Conservation (phyloP, 345 rosid species). For the Aquilaria sinensis region DNA sequence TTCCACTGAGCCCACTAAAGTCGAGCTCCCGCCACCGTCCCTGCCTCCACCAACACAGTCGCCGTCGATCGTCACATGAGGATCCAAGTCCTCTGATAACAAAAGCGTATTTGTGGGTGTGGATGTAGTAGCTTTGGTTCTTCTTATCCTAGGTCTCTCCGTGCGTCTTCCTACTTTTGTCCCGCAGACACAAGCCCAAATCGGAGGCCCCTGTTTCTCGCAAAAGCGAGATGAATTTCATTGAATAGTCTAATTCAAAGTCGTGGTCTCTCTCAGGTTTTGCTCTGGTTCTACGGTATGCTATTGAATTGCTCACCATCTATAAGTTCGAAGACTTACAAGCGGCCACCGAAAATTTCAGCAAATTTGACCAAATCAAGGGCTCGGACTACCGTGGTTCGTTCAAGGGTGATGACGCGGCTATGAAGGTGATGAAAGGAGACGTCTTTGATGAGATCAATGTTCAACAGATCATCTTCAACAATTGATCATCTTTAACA, state of each 20-base stretch:
- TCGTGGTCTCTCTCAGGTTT: conserved; percentile 40
- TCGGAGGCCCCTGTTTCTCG: conserved; percentile 11
- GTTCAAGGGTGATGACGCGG: conserved; percentile 70
- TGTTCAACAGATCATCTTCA: not conserved
- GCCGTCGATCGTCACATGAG: conserved; percentile 12
- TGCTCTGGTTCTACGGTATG: conserved; percentile 36
- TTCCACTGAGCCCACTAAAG: conserved; percentile 33
- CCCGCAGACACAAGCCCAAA: conserved; percentile 13
- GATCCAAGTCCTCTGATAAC: conserved; percentile 35
- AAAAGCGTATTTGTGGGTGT: conserved; percentile 55
- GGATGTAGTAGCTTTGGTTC: conserved; percentile 40
- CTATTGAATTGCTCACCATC: conserved; percentile 53
- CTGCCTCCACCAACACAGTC: conserved; percentile 28
- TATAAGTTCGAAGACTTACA: conserved; percentile 59
- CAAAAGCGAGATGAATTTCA: conserved; percentile 1
- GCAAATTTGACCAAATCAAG: conserved; percentile 47
- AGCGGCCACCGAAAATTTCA: conserved; percentile 50
- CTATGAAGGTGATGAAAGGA: conserved; percentile 74
- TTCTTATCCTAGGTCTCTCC: conserved; percentile 26
- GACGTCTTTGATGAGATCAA: conserved; percentile 76
- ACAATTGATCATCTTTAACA: too few relatives aligned
- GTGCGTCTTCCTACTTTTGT: conserved; percentile 25
- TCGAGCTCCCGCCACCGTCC: conserved; percentile 13
- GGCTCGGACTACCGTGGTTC: conserved; percentile 63
- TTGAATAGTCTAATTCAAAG: conserved; percentile 25